Evolutionary conservation across 352 stramenopile genomes (phyloP), one percentile per base, ranked within the genome.

Genomic region (Globisporangium uncinulatum): DNA sequence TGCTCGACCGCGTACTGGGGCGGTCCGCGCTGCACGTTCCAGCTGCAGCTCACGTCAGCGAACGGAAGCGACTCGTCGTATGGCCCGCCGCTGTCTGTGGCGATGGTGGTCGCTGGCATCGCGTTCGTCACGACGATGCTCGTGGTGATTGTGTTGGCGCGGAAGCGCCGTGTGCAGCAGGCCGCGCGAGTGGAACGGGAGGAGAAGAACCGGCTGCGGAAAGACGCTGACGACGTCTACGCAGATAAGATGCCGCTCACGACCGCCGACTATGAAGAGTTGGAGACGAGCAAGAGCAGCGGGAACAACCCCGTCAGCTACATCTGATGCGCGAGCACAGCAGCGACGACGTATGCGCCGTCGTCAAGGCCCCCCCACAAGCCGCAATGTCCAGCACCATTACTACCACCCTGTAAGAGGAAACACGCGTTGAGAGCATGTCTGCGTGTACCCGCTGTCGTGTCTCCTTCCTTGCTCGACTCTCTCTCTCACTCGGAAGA

Each of bases 1-100:
- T 92, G 79, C 61, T 74, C 56, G 8, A 80, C 72, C 43, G 59
- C 76, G 46, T 86, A 82, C 53, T 90, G 74, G 73, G 73, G 74
- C 17, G 82, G 79, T 0, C 79, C 81, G 20, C 73, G 81, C 1
- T 92, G 81, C 59, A 89, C 77, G 11, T 74, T 71, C 51, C 73
- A 82, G 53, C 61, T 84, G 14, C 54, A 48, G n/a, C 45, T 43
- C 11, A 54, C 52, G 41, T 59, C 44, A 15, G 50, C 56, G 29
- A 65, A 42, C 31, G 60, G 44, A 11, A 29, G 49, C 5, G 24
- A 41, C 13, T 46, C 58, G 9, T 70, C 59, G 20, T 79, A 65
- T 32, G 70, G 70, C 1, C 70, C 70, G 11, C 65, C 70, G 19
- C 50, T 76, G 15, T 69, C 63, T 17, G 57, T 68, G 2, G 46